phyloP scores from a whole-genome alignment of 1,139 yeast species.

The Saccharomyces pastorianus region DNA sequence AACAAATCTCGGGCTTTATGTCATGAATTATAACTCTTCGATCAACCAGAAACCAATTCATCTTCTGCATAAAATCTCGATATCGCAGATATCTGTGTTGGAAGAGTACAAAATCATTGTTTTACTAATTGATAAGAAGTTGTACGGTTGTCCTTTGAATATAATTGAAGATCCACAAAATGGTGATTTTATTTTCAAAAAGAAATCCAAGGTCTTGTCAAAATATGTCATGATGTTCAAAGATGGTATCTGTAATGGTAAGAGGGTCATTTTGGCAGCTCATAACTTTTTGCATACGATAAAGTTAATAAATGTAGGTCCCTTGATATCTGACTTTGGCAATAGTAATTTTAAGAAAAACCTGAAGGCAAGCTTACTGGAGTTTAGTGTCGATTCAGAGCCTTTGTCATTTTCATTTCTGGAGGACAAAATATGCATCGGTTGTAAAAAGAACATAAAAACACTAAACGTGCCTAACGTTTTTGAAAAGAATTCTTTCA shows the following conservation, averaged over 20 bases:
- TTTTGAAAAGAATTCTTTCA: not conserved
- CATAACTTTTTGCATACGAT: constrained; percentile 39
- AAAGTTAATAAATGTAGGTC: constrained; percentile 3
- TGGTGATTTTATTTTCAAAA: constrained; percentile 36
- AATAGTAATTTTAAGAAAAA: constrained; percentile 43
- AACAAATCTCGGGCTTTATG: not conserved
- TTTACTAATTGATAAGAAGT: constrained; percentile 69
- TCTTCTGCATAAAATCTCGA: constrained; percentile 64
- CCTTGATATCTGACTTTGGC: not conserved
- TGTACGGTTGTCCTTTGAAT: constrained; percentile 78
- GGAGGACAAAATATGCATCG: constrained; percentile 76
- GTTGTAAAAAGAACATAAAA: constrained; percentile 90
- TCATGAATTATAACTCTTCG: not conserved
- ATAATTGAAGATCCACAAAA: constrained; percentile 54
- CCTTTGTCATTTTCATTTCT: constrained; percentile 80
- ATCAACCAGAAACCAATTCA: constrained; percentile 42
- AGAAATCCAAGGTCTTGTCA: constrained; percentile 70
- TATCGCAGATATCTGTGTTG: constrained; percentile 79
- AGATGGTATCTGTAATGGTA: constrained; percentile 82
- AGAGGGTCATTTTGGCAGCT: constrained; percentile 79
- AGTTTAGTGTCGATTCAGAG: constrained; percentile 69
- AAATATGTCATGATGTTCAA: constrained; percentile 79
- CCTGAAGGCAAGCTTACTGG: constrained; percentile 54
- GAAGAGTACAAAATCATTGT: constrained; percentile 81
- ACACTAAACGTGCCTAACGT: constrained; percentile 45